phyloP scores from a whole-genome alignment of 441 rosid species.

The Raphanus hybrid region DNA sequence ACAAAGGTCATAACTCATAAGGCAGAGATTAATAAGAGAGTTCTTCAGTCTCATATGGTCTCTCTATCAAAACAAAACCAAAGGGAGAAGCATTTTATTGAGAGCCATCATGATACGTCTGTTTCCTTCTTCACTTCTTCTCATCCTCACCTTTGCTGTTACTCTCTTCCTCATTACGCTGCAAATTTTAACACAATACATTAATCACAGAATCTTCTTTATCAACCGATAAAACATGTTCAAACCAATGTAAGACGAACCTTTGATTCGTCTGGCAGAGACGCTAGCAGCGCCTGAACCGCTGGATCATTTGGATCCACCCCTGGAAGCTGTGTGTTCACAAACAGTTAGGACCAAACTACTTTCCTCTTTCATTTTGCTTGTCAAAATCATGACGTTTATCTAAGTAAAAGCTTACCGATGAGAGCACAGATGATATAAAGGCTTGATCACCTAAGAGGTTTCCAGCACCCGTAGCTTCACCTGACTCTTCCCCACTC shows the following conservation, averaged over 20 bases:
- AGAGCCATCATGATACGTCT: neutral
- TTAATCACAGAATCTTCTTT: slow-evolving; percentile 20
- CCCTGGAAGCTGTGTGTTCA: slow-evolving; percentile 59
- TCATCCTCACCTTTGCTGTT: slow-evolving; percentile 30
- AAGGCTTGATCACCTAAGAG: slow-evolving; percentile 63
- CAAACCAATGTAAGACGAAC: slow-evolving; percentile 30
- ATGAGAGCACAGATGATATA: slow-evolving; percentile 62
- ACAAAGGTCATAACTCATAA: neutral
- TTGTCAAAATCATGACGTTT: neutral
- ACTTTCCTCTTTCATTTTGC: slow-evolving; percentile 3
- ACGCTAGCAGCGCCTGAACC: slow-evolving; percentile 56
- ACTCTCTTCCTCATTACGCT: slow-evolving; percentile 34
- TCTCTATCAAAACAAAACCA: neutral
- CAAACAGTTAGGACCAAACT: slow-evolving; percentile 24
- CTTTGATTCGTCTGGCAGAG: slow-evolving; percentile 60
- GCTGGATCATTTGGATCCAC: slow-evolving; percentile 67
- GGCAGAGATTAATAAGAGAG: slow-evolving; percentile 13
- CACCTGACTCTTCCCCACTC: slow-evolving; percentile 47
- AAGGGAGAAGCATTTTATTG: neutral
- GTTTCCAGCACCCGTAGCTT: slow-evolving; percentile 38
- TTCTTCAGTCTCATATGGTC: neutral
- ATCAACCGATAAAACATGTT: neutral
- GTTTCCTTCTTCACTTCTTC: slow-evolving; percentile 31
- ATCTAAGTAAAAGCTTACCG: slow-evolving; percentile 46
- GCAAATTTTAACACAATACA: slow-evolving; percentile 12